Conservation (phyloP, 306 rosid genomes). For the Sesbania bispinosa region DNA sequence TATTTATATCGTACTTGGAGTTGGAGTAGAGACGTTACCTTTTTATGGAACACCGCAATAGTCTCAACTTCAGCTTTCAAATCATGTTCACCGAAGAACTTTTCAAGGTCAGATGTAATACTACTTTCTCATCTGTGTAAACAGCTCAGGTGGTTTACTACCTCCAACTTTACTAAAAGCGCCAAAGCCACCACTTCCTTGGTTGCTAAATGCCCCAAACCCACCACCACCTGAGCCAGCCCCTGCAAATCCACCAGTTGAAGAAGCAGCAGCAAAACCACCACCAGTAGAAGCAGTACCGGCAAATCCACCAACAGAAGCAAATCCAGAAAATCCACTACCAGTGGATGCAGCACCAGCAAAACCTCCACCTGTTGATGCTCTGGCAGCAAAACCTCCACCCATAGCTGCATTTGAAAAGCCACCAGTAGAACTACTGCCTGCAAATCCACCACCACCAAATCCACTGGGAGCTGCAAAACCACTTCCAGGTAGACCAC, state of each 20-base stretch:
- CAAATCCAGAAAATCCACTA: slow-evolving; percentile 27
- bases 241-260: slow-evolving; percentile 45
- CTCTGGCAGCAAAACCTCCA: slow-evolving; percentile 34
- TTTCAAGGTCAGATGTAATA: background rate
- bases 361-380: slow-evolving; percentile 45
- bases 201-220: slow-evolving; percentile 63
- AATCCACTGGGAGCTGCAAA: slow-evolving; percentile 55
- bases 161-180: no score
- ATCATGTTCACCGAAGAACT: background rate
- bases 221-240: slow-evolving; percentile 69
- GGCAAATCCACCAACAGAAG: slow-evolving; percentile 36
- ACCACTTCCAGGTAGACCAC: slow-evolving; percentile 53
- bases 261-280: slow-evolving; percentile 29
- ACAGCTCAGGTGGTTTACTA: slow-evolving; percentile 69
- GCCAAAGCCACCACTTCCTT: slow-evolving; percentile 69
- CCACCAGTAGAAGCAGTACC: slow-evolving; percentile 6
- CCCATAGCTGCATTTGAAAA: slow-evolving; percentile 45
- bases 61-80: background rate
- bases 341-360: slow-evolving; percentile 35
- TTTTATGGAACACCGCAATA: background rate
- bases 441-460: slow-evolving; percentile 55
- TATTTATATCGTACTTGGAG: background rate
- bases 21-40: background rate
- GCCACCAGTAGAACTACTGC: slow-evolving; percentile 40
- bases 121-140: slow-evolving; percentile 91